Base-by-base conservation (phyloP, 176 grass and related monocot species). In the Oryza longistaminata region DNA sequence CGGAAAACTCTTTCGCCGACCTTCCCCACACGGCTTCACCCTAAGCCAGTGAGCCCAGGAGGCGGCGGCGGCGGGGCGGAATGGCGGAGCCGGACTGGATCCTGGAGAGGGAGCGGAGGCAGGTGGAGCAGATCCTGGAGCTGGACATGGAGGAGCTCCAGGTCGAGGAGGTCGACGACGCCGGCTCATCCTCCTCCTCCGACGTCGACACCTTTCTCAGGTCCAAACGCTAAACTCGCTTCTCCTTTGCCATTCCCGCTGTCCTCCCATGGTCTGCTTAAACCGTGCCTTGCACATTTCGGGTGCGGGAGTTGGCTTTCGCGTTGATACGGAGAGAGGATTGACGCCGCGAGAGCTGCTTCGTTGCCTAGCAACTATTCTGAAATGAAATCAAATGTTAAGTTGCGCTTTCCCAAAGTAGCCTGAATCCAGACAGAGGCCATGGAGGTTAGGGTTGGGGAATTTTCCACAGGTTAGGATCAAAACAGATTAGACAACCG, bases 61-160 rank as follows among this genome's bases (percentile, higher is more conserved):
- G 52, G 72, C 70, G 68, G 48, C 35, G 16, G 14, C 50, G 79
- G 19, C 53, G 53, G 53, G 17, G 15, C 52, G 80, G 77, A 87
- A 93, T 94, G 82, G 84, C 81, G 66, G 68, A 75, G n/a, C 27
- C 79, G 40, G 17, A 68, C 17, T 70, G 87, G 84, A 74, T 95
- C 79, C 82, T 82, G 75, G 94, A 90, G 89, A 87, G 85, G 53
- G 94, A 97, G 86, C 89, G 96, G 85, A 88, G 89, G 71, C 93
- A 87, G 81, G 92, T 92, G 87, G 91, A 95, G 75, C 88, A 92
- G 88, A 95, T 98, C 74, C 89, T 89, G 19, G 85, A 98, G 89
- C 91, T 98, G 65, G 96, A 98, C 84, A 89, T 89, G 96, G 96
- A 98, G 87, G 93, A 95, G 87, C 96, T 98, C 69, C 93, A 92